Base-by-base conservation (phyloP, 129 eudicot species). In the Ambrosia trifida region DNA sequence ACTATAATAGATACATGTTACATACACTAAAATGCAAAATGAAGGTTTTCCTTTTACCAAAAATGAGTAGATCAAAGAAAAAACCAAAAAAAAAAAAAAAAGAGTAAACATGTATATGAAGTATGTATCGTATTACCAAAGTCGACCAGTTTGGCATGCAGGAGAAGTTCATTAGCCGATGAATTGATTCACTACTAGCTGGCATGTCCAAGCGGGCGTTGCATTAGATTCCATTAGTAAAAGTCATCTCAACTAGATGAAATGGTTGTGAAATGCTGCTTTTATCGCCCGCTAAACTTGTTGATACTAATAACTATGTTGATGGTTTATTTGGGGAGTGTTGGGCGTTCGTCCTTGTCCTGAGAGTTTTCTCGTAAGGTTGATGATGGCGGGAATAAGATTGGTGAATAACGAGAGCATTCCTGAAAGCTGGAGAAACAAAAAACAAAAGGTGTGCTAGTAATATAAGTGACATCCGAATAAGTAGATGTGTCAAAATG, bases 361-460 rank as follows among this genome's bases (percentile, higher is more conserved):
- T 3, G 69, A 57, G 62, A 75, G 79, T 45, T 68, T 75, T 75
- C 79, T 54, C 66, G 58, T 56, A 17, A 75, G 59, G 67, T 66
- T 75, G 47, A 75, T 47, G 36, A 66, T 13, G 50, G 79, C 7
- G n/a, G 74, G 74, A 76, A 76, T 13, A 56, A 76, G 0, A 59
- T 57, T 76, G 31, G 80, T 46, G n/a, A 74, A 87, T 60, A 93
- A 12, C 3, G 95, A 73, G 24, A 93, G 81, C 20, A 89, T 63
- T 46, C 90, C 98, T 36, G 95, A 86, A 57, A 89, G 86, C 98
- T 93, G 96, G 16, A 67, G 58, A 33, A 13, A 71, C 16, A 2
- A 36, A 24, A 81, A 50, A 19, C 31, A 44, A 64, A 57, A 31
- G 28, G 1, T 5, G 17, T 50, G 28, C 61, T 3, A 32, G 7